A percentile compares a stretch with the other conserved stretches of the same genome.
phyloP scores from a whole-genome alignment of 1,284 basidiomycete species.

The Cutaneotrichosporon sp. region DNA sequence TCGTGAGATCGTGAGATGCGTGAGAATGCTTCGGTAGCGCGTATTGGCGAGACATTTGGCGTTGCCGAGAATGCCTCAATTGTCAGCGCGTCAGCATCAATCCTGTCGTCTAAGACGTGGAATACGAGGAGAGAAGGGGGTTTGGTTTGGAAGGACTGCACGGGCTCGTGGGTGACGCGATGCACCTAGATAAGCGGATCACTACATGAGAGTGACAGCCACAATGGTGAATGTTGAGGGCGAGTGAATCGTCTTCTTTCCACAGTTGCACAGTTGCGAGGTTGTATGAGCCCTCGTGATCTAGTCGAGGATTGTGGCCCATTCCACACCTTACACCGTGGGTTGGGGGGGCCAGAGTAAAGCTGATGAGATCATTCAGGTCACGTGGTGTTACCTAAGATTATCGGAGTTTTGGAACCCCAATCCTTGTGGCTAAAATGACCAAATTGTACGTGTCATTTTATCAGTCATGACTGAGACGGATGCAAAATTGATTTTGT shows the following conservation, averaged over 20 bases:
- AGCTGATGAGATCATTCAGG: too few relatives aligned
- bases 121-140: neutral
- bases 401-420: too few relatives aligned
- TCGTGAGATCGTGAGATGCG: neutral
- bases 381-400: too few relatives aligned
- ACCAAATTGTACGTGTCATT: too few relatives aligned
- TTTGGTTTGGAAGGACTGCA: neutral
- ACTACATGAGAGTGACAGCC: neutral
- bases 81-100: neutral
- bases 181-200: neutral
- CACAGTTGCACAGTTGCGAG: too few relatives aligned
- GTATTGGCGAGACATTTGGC: neutral
- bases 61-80: neutral
- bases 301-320: too few relatives aligned
- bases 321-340: too few relatives aligned
- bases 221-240: neutral
- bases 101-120: neutral
- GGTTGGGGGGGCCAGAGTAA: too few relatives aligned
- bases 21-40: neutral
- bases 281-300: neutral
- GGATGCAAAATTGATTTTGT: too few relatives aligned
- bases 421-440: too few relatives aligned
- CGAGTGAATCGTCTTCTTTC: neutral
- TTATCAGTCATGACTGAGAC: too few relatives aligned
- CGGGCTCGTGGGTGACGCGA: neutral